phyloP scores from a whole-genome alignment of 2,329 filamentous ascomycete species.

The Paradendryphiella salina region DNA sequence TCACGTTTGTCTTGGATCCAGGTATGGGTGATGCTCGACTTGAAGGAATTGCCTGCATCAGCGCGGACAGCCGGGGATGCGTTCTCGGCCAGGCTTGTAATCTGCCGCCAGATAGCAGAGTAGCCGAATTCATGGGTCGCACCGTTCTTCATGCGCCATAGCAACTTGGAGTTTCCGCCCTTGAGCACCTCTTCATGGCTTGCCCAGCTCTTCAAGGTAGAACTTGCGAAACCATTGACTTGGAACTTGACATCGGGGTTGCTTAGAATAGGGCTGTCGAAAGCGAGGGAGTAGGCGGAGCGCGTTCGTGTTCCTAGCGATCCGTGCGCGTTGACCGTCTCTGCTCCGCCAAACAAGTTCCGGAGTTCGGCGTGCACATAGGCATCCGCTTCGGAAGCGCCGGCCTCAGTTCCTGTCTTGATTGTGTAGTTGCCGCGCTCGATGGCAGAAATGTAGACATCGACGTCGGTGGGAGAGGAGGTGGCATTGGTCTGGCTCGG shows the following conservation, averaged over 20 bases:
- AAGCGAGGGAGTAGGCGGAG: constrained; percentile 84
- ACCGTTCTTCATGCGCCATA: constrained; percentile 68
- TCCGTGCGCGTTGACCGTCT: constrained; percentile 83
- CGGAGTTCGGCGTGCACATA: constrained; percentile 85
- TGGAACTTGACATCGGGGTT: constrained; percentile 81
- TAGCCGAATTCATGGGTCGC: constrained; percentile 79
- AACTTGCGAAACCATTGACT: constrained; percentile 77
- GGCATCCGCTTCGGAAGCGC: constrained; percentile 90
- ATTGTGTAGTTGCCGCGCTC: constrained; percentile 84
- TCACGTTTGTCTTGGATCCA: constrained; percentile 82
- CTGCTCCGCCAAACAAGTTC: constrained; percentile 93
- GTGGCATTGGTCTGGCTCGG: constrained; percentile 69
- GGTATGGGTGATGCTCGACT: constrained; percentile 81
- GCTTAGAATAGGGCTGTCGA: constrained; percentile 80
- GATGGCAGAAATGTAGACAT: constrained; percentile 74
- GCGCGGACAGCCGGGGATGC: constrained; percentile 80
- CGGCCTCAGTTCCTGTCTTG: constrained; percentile 92
- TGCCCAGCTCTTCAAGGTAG: constrained; percentile 88
- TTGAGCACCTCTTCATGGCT: constrained; percentile 89
- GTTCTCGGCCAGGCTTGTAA: constrained; percentile 74
- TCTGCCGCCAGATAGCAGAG: constrained; percentile 80
- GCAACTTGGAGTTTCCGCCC: constrained; percentile 74
- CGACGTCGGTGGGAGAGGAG: constrained; percentile 74
- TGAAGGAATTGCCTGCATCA: constrained; percentile 89
- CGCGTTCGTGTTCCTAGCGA: constrained; percentile 87